These are phyloP conservation scores for Quercus ilex DNA, from an alignment of 306 rosid genomes.

Conservation along the genomic window DNA sequence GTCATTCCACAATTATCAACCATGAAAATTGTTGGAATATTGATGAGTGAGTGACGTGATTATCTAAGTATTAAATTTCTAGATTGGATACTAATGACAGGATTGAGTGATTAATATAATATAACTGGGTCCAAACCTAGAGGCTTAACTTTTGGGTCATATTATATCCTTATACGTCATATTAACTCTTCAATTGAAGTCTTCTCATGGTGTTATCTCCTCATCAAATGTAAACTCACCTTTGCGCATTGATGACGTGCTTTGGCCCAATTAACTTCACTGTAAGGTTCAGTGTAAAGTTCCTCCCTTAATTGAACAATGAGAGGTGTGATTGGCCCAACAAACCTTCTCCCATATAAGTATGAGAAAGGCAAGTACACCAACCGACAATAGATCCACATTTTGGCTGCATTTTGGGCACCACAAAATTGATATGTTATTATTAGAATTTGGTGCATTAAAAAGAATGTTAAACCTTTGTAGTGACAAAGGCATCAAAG, in stretches of 20 bases:
- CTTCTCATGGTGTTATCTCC: no score
- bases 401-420: constrained; percentile 51
- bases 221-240: constrained; percentile 16
- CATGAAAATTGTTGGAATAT: no score
- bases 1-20: neutral
- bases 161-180: no score
- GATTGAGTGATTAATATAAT: no score
- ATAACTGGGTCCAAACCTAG: no score
- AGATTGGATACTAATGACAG: no score
- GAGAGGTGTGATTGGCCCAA: constrained; percentile 71
- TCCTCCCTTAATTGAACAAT: constrained; percentile 57
- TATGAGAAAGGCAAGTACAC: constrained; percentile 79
- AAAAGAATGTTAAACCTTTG: no score
- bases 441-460: neutral
- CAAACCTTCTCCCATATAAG: constrained; percentile 65
- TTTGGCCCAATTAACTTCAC: constrained; percentile 53
- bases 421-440: neutral
- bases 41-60: no score
- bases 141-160: no score
- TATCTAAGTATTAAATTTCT: no score
- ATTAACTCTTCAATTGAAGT: no score
- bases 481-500: no score
- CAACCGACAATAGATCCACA: constrained; percentile 75
- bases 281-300: constrained; percentile 44
- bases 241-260: constrained; percentile 59